Evolutionary conservation across 2,329 filamentous ascomycete species (phyloP), one percentile per base, ranked within the genome.

Genomic region (Metarhizium brunneum): DNA sequence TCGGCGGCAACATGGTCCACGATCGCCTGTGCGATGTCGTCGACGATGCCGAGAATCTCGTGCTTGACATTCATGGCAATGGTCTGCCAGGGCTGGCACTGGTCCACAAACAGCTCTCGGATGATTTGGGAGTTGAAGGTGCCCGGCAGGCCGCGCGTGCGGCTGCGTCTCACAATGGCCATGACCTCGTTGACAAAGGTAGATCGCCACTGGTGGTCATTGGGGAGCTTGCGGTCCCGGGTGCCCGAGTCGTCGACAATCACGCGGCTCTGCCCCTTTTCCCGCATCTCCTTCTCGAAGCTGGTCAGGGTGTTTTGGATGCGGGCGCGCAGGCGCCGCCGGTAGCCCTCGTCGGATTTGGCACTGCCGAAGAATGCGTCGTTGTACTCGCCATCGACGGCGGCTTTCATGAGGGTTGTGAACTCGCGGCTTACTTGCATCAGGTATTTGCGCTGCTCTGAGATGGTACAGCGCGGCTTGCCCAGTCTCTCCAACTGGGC

Each of bases 41-140:
- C 18, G 8, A 61, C 59, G 3, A 58, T 58, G 14, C 45, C 64
- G 14, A 59, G 11, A 2, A 58, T 43, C 1, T 52, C 40, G 1
- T 48, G 29, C 30, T 57, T 50, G 8, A 56, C 54, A 2, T 45
- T 40, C 7, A 5, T 43, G 0, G 76, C 79, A 30, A 82, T 72
- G 0, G 55, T 35, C 47, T 73, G 65, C 85, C 83, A 88, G 0
- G 76, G 77, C 6, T 60, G 54, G 0, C 76, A 82, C 56, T 87
- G 83, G 49, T 84, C 76, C 20, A 69, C 69, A 62, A 88, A 88
- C 0, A 88, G 64, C 25, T 85, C 78, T 0, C 71, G 69, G 0
- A 87, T 74, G 10, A 87, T 69, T 54, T 82, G 64, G 0, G 83
- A 78, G 57, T 84, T 84, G 65, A 83, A 86, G 0, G 73, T 81